phyloP scores from a whole-genome alignment of 306 rosid species.

The Rosa persica region DNA sequence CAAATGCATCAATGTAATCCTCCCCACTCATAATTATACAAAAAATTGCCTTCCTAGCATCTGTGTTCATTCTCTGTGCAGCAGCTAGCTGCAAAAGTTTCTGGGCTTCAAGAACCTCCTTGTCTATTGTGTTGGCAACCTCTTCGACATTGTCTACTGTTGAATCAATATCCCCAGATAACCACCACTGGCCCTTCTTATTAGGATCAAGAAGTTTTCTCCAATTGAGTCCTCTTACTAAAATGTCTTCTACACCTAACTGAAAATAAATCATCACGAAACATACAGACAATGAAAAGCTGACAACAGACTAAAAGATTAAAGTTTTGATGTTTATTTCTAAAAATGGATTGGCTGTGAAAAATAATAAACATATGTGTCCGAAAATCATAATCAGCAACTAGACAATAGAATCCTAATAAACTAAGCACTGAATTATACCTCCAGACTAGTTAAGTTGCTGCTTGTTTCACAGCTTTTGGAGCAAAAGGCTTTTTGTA shows the following conservation, averaged over 20 bases:
- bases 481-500: background rate
- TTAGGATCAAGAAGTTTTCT: conserved; percentile 74
- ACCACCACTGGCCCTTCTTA: conserved; percentile 97
- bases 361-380: background rate
- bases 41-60: conserved; percentile 83
- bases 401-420: background rate
- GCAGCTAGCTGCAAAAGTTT: conserved; percentile 87
- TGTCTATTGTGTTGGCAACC: conserved; percentile 79
- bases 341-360: too few relatives aligned
- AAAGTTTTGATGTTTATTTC: background rate
- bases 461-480: background rate
- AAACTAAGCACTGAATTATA: background rate
- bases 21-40: conserved; percentile 94
- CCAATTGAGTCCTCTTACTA: conserved; percentile 84
- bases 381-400: background rate
- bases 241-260: conserved; percentile 61
- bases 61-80: conserved; percentile 92
- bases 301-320: background rate
- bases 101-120: conserved; percentile 76
- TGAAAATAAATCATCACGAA: conserved; percentile 40
- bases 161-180: conserved; percentile 55
- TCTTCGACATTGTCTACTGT: conserved; percentile 52
- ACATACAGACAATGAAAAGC: background rate
- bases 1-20: conserved; percentile 89
- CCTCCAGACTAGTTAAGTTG: background rate